Evolutionary conservation across 1,139 yeast genomes (phyloP), one percentile per base, ranked within the genome.

Genomic region (Kurtzmaniella quercitrusa): DNA sequence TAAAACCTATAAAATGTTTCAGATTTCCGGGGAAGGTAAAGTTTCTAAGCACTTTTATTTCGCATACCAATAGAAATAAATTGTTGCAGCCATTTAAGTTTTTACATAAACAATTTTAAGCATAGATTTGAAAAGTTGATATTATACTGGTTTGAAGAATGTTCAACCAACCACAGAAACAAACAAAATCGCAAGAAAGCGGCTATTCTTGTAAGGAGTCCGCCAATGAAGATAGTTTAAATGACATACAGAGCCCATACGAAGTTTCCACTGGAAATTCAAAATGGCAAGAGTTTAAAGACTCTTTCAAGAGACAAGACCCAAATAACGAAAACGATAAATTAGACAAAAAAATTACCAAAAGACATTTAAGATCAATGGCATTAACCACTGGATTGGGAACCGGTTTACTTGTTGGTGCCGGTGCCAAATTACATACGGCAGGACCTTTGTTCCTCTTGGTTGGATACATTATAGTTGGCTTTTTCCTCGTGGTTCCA

Each of bases 341-440:
- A n/a, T 38, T 39, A 18, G 39, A 41, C 17, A 42, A 42, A 33
- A 33, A 39, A 14, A 21, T 42, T 5, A 38, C 39, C n/a, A 35
- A 20, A 21, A 48, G 60, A 41, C 71, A 66, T 47, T 54, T 66
- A 43, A 53, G 65, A 20, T 55, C 65, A 36, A 63, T 65, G 49
- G 66, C 70, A 7, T 55, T 66, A 42, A 59, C 65, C 42, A 57
- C 66, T 34, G 71, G 71, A 9, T 51, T 65, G 39, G 71, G 71
- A 18, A 66, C 71, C 16, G 71, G 71, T 19, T 58, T 66, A 41
- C 57, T 65, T 51, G 71, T 65, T 22, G 71, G 68, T 2, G 56
- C 66, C 5, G 70, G 68, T 23, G 51, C 56, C 36, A 66, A 64
- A 45, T 58, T 66, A 47, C 49, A 61, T 18, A 46, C 51, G 11